Percentiles rank a stretch among this genome's conserved stretches.
phyloP scores from a whole-genome alignment of 2,329 filamentous ascomycete genomes.

The Colletotrichum sp. region DNA sequence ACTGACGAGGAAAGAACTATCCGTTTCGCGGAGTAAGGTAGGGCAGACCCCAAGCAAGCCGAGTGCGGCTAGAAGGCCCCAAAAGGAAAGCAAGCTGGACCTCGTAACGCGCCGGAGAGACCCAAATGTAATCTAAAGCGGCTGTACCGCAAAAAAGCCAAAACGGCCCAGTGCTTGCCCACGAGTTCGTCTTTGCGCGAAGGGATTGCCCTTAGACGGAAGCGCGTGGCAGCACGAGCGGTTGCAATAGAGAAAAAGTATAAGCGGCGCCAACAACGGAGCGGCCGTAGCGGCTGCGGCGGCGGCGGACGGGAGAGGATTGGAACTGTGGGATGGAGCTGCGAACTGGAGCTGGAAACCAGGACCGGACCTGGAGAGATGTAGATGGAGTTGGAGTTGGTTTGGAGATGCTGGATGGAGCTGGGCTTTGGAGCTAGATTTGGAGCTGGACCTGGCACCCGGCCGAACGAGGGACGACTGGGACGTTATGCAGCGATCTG shows the following conservation, averaged over 20 bases:
- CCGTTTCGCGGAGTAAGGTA: conserved; percentile 20
- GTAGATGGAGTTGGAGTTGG: background rate
- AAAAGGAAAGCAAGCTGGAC: conserved; percentile 15
- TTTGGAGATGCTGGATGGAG: background rate
- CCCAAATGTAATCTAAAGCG: conserved; percentile 20
- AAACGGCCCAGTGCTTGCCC: background rate
- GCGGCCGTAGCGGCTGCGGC: background rate
- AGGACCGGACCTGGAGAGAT: background rate
- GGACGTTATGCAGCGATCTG: conserved; percentile 20
- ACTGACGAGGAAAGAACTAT: background rate
- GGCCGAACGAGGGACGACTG: conserved; percentile 16
- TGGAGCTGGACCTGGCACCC: background rate
- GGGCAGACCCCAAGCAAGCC: conserved; percentile 16
- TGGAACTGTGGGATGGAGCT: background rate
- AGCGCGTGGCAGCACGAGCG: conserved; percentile 9
- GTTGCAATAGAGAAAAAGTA: background rate
- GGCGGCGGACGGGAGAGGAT: conserved; percentile 2
- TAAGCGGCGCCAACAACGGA: background rate
- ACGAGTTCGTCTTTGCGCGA: background rate
- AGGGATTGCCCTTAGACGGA: background rate
- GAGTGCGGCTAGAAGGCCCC: conserved; percentile 12
- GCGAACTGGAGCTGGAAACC: background rate
- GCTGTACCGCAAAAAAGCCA: conserved; percentile 7
- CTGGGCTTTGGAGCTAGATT: background rate
- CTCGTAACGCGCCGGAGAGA: conserved; percentile 14